A percentile compares a stretch with the other conserved stretches of the same genome.
phyloP scores from a whole-genome alignment of 805 yeast species.

The Suhomyces pyralidae region DNA sequence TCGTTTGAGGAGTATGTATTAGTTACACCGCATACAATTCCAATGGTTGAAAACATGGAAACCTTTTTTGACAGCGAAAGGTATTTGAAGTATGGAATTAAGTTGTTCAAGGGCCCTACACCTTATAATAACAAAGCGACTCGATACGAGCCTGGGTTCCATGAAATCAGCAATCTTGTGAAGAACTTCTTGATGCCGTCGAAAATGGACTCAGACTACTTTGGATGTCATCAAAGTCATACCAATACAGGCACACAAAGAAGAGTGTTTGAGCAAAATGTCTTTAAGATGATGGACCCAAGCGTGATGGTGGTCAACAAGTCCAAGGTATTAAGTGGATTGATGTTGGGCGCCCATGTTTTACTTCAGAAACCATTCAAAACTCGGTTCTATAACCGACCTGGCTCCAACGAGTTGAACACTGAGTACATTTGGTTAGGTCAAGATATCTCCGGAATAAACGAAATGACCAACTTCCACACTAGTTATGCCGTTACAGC shows the following conservation, averaged over 20 bases:
- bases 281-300: slow-evolving; percentile 26
- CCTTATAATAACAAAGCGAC: slow-evolving; percentile 15
- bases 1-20: slow-evolving; percentile 31
- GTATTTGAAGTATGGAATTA: slow-evolving; percentile 22
- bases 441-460: slow-evolving; percentile 27
- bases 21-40: slow-evolving; percentile 25
- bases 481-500: slow-evolving; percentile 22
- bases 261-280: slow-evolving; percentile 21
- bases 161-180: slow-evolving; percentile 26
- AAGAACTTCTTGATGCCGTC: slow-evolving; percentile 19
- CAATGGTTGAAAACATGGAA: slow-evolving; percentile 15
- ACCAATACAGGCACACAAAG: slow-evolving; percentile 11
- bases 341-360: slow-evolving; percentile 24
- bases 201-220: slow-evolving; percentile 15
- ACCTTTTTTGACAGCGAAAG: slow-evolving; percentile 16
- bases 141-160: slow-evolving; percentile 25
- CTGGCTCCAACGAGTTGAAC: background rate
- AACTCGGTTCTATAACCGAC: slow-evolving; percentile 16
- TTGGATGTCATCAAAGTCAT: slow-evolving; percentile 14
- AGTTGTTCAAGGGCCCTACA: slow-evolving; percentile 29
- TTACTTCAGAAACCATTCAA: slow-evolving; percentile 19
- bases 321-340: slow-evolving; percentile 22
- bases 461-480: slow-evolving; percentile 22
- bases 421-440: slow-evolving; percentile 35
- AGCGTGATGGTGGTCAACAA: slow-evolving; percentile 28